Evolutionary conservation across 2,329 filamentous ascomycete genomes (phyloP).

Genomic region (Sphaerulina populicola): DNA sequence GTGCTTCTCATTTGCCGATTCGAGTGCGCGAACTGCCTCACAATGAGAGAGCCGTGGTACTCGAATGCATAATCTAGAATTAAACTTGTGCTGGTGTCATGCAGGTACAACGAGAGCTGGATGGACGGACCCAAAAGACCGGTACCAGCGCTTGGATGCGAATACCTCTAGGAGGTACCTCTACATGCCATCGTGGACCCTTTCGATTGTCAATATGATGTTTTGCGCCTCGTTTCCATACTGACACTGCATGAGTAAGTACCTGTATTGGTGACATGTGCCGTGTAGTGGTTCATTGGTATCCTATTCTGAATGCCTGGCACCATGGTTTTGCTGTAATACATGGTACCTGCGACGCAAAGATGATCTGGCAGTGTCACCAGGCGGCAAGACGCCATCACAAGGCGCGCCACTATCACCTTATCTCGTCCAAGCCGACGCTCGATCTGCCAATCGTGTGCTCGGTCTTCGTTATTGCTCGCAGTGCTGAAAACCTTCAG

Average conservation of each 20-base stretch:
- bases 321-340: not conserved
- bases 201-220: not conserved
- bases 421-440: conserved; percentile 6
- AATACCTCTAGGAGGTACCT: not conserved
- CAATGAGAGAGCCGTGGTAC: not conserved
- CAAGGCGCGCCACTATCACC: conserved; percentile 5
- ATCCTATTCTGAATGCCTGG: not conserved
- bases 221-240: not conserved
- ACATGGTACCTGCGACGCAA: not conserved
- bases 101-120: not conserved
- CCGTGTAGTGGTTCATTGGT: not conserved
- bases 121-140: not conserved
- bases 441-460: too few species aligned
- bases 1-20: not conserved
- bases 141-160: not conserved
- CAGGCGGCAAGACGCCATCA: not conserved
- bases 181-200: not conserved
- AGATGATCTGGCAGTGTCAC: not conserved
- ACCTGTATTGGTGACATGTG: not conserved
- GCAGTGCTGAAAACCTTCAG: too few species aligned
- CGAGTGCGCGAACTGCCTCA: conserved; percentile 1
- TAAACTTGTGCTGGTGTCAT: conserved; percentile 3
- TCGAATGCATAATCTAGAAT: conserved; percentile 1
- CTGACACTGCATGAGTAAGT: too few species aligned
- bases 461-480: too few species aligned